These are phyloP conservation scores for Sporothrix pallida DNA, from an alignment of 2,329 filamentous ascomycete genomes.

Conservation along the genomic window DNA sequence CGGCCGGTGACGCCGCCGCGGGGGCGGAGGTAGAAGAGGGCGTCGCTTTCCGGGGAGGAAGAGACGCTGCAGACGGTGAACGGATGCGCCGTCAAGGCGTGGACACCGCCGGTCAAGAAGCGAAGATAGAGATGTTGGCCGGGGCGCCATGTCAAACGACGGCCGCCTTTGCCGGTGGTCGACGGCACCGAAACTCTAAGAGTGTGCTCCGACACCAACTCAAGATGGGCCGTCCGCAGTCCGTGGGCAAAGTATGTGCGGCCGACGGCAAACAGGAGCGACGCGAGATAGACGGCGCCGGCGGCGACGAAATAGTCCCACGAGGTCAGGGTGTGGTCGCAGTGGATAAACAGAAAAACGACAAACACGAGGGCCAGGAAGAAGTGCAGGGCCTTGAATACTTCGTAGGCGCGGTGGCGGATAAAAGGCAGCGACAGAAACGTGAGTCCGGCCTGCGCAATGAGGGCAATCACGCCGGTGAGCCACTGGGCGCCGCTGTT, in stretches of 20 bases:
- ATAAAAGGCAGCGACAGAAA: slow-evolving; percentile 58
- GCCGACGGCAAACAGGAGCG: slow-evolving; percentile 53
- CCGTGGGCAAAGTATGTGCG: slow-evolving; percentile 58
- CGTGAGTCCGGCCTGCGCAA: slow-evolving; percentile 61
- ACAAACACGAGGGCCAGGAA: slow-evolving; percentile 60
- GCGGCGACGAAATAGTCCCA: slow-evolving; percentile 68
- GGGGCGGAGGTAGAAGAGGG: slow-evolving; percentile 61
- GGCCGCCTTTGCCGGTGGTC: not conserved
- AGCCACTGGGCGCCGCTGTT: slow-evolving; percentile 56
- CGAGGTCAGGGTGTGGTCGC: slow-evolving; percentile 59
- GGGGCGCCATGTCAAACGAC: slow-evolving; percentile 53
- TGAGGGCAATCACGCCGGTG: slow-evolving; percentile 60
- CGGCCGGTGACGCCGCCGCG: slow-evolving; percentile 57
- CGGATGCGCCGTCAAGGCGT: slow-evolving; percentile 36
- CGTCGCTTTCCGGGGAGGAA: slow-evolving; percentile 41
- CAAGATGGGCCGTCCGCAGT: slow-evolving; percentile 52
- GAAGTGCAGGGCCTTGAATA: slow-evolving; percentile 65
- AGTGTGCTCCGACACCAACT: slow-evolving; percentile 48
- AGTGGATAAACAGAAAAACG: slow-evolving; percentile 66
- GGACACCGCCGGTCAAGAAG: slow-evolving; percentile 33
- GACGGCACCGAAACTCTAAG: slow-evolving; percentile 53
- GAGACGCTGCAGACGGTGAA: slow-evolving; percentile 37
- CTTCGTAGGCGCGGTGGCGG: slow-evolving; percentile 61
- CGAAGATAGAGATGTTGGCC: slow-evolving; percentile 56
- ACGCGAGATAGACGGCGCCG: slow-evolving; percentile 57